Base-by-base conservation (phyloP, 495 filamentous ascomycete species). In the Aspergillus egyptiacus region DNA sequence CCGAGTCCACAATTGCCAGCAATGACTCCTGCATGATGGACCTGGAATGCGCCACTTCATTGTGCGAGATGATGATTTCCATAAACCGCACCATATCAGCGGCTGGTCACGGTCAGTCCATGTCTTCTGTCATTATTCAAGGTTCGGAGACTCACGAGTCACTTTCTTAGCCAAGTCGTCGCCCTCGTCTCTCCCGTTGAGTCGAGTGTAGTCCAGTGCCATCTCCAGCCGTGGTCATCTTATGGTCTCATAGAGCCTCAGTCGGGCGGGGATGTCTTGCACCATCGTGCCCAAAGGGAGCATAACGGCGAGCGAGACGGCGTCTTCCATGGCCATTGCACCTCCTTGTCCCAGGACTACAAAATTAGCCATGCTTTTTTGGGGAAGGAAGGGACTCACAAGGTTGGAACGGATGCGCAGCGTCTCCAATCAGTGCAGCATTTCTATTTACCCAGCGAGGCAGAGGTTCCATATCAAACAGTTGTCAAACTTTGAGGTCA, bases 281-380 rank as follows among this genome's bases (percentile, higher is more conserved):
- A 53, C 17, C 2, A 46, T 38, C 0, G 68, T 78, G 0, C 70
- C 74, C 11, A 51, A 9, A 0, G 75, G 74, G 3, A 85, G 65
- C 1, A 84, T 56, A 11, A 71, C 68, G 6, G 70, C 73, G 1
- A 85, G 63, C 5, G 76, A 67, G 0, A 77, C 74, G 4, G 75
- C 80, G 52, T 85, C 81, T 56, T 86, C 81, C 27, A 83, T 77
- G 0, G 77, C 77, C 57, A 76, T 71, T 1, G 68, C 75, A 10
- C 62, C 77, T 27, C 78, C 78, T 54, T 83, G 78, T 0, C 75
- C 77, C 55, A 76, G 71, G 42, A 74, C 61, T 64, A 46, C 14
- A 17, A 8, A 19, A 18, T 42, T 44, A 24, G 9, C 7, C 48
- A n/a, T 39, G 38, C 20, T 23, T 20, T 25, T 17, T 19, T 20